phyloP scores from a whole-genome alignment of 2,329 filamentous ascomycete species.

The Fusarium nurragi region DNA sequence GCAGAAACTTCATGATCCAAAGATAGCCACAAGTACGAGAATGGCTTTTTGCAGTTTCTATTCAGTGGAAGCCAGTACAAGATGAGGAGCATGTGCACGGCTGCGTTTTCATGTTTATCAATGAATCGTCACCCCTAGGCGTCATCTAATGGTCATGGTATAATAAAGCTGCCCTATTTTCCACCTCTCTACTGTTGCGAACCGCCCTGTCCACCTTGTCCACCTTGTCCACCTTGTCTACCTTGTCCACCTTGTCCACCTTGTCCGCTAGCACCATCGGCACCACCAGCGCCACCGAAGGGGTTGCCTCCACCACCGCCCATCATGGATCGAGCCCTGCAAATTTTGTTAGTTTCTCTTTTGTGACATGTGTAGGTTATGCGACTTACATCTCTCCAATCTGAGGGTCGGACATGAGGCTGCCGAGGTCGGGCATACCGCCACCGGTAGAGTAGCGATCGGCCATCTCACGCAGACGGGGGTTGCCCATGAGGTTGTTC shows the following conservation, averaged over 20 bases:
- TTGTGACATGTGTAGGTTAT: not conserved
- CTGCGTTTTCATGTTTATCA: slow-evolving; percentile 35
- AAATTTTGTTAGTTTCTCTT: not conserved
- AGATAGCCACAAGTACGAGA: not conserved
- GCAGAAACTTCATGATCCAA: not conserved
- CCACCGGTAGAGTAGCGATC: slow-evolving; percentile 78
- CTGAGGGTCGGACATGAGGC: slow-evolving; percentile 89
- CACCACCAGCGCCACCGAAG: slow-evolving; percentile 44
- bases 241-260: slow-evolving; percentile 26
- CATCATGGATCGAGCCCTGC: slow-evolving; percentile 60
- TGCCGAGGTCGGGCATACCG: slow-evolving; percentile 87
- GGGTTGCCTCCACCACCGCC: slow-evolving; percentile 45
- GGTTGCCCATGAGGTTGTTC: slow-evolving; percentile 93
- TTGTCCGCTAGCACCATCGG: slow-evolving; percentile 1
- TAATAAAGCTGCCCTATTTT: slow-evolving; percentile 31
- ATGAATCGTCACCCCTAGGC: slow-evolving; percentile 29
- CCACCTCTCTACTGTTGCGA: slow-evolving; percentile 37
- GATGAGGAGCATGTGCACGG: slow-evolving; percentile 15
- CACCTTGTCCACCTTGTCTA: slow-evolving; percentile 4
- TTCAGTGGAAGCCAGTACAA: slow-evolving; percentile 27
- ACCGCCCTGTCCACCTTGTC: slow-evolving; percentile 36
- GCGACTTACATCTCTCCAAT: slow-evolving; percentile 89
- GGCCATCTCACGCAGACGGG: slow-evolving; percentile 86
- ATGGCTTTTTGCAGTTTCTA: slow-evolving; percentile 36
- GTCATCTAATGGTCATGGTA: slow-evolving; percentile 34